Percentiles rank a stretch among this genome's conserved stretches.
These are phyloP conservation scores for Apiospora pterosperma DNA, from an alignment of 2,329 filamentous ascomycete genomes.

Conservation along the genomic window DNA sequence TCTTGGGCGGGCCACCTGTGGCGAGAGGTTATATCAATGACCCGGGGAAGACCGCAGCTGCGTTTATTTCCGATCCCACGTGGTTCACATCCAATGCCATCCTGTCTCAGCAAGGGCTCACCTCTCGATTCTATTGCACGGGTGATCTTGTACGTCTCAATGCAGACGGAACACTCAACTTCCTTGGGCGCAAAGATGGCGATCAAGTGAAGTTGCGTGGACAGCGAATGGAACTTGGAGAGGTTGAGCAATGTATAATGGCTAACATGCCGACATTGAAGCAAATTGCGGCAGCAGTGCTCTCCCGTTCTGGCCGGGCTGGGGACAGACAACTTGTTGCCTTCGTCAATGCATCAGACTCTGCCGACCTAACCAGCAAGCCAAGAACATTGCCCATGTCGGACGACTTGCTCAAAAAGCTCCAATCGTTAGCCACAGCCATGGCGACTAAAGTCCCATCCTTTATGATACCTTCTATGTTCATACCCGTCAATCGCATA, in stretches of 20 bases:
- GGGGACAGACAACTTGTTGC: constrained; percentile 7
- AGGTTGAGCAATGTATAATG: constrained; percentile 31
- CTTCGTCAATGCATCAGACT: constrained; percentile 3
- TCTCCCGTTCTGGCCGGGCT: not conserved
- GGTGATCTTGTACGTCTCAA: constrained; percentile 30
- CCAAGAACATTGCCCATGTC: constrained; percentile 3
- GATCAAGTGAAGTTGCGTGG: constrained; percentile 46
- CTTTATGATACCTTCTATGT: constrained; percentile 9
- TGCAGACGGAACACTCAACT: constrained; percentile 22
- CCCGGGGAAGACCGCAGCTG: constrained; percentile 32
- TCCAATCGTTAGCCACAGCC: not conserved
- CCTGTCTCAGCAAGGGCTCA: not conserved
- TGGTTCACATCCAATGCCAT: not conserved
- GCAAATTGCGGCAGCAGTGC: constrained; percentile 8
- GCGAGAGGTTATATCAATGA: constrained; percentile 39
- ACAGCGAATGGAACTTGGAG: constrained; percentile 40
- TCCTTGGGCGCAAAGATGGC: constrained; percentile 41
- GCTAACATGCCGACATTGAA: constrained; percentile 5
- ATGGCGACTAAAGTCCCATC: constrained; percentile 6
- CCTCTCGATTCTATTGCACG: constrained; percentile 24
- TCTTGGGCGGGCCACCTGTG: constrained; percentile 27
- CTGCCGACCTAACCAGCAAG: not conserved
- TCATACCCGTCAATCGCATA: not conserved
- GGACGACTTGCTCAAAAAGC: constrained; percentile 3
- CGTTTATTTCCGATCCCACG: constrained; percentile 32